phyloP scores from a whole-genome alignment of 2,329 filamentous ascomycete species.

The Graphiopsis chlorocephala region DNA sequence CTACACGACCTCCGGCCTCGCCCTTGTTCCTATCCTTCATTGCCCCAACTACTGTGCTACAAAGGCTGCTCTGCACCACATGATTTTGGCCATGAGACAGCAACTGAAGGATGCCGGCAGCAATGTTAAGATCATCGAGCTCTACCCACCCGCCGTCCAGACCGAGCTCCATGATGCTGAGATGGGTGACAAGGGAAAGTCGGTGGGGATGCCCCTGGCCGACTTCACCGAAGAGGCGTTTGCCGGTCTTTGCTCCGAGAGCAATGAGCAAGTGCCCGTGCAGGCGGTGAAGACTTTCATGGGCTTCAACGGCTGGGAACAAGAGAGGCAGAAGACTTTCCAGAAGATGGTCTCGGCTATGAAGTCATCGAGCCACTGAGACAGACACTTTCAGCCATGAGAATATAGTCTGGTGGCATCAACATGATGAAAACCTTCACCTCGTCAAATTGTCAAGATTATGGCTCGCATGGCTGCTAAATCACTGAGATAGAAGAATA shows the following conservation, averaged over 20 bases:
- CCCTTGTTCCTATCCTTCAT: slow-evolving; percentile 47
- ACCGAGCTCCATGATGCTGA: slow-evolving; percentile 56
- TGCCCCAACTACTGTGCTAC: slow-evolving; percentile 54
- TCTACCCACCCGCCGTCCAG: slow-evolving; percentile 56
- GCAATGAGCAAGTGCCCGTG: slow-evolving; percentile 53
- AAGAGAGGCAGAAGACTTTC: slow-evolving; percentile 46
- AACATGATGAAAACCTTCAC: no score
- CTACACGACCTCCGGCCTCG: slow-evolving; percentile 52
- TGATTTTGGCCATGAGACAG: slow-evolving; percentile 51
- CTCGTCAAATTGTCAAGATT: no score
- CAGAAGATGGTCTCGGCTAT: slow-evolving; percentile 27
- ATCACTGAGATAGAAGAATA: no score
- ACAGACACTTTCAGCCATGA: no score
- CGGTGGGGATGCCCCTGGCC: slow-evolving; percentile 54
- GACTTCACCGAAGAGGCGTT: slow-evolving; percentile 54
- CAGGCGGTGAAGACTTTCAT: slow-evolving; percentile 45
- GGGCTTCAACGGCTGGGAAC: slow-evolving; percentile 43
- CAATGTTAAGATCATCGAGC: slow-evolving; percentile 54
- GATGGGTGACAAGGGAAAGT: slow-evolving; percentile 40
- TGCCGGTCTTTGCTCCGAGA: slow-evolving; percentile 40
- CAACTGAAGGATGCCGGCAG: slow-evolving; percentile 47
- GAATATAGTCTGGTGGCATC: no score
- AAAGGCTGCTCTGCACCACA: slow-evolving; percentile 56
- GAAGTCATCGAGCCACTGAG: slow-evolving; percentile 3
- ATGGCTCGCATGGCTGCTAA: no score